These are phyloP conservation scores for Syncephalastrum racemosum DNA, from an alignment of 371 early-diverging fungal genomes.

Conservation along the genomic window DNA sequence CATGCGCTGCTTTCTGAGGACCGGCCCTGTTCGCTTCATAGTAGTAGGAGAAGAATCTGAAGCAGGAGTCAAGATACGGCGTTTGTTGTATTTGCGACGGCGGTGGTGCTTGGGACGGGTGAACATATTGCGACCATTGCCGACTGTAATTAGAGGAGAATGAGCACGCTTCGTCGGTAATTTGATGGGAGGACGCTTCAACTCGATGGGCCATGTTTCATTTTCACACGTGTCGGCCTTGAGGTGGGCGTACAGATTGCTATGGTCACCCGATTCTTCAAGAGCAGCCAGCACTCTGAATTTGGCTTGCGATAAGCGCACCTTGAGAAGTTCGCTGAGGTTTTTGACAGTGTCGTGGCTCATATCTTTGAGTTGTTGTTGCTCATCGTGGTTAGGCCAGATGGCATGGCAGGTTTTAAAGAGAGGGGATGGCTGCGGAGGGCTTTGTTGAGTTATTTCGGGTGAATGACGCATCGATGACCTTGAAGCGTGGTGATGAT, in stretches of 20 bases:
- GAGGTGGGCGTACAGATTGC: background rate
- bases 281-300: slow-evolving; percentile 17
- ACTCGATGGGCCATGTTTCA: slow-evolving; percentile 9
- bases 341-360: slow-evolving; percentile 19
- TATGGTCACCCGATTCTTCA: slow-evolving; percentile 9
- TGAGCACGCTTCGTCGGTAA: slow-evolving; percentile 19
- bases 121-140: slow-evolving; percentile 22
- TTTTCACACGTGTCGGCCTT: slow-evolving; percentile 9
- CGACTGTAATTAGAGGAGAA: slow-evolving; percentile 13
- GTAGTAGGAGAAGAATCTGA: too few relatives aligned
- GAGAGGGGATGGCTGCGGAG: background rate
- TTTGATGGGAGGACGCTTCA: slow-evolving; percentile 7
- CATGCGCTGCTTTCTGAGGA: too few relatives aligned
- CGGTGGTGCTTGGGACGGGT: too few relatives aligned
- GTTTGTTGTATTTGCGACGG: too few relatives aligned
- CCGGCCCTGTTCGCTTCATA: too few relatives aligned
- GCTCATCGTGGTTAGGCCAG: slow-evolving; percentile 17
- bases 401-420: slow-evolving; percentile 23
- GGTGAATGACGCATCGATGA: too few relatives aligned
- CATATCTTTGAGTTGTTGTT: slow-evolving; percentile 13
- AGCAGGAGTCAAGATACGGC: too few relatives aligned
- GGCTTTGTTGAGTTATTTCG: too few relatives aligned
- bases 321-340: slow-evolving; percentile 24
- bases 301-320: slow-evolving; percentile 26
- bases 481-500: background rate